phyloP scores from a whole-genome alignment of 1,284 basidiomycete species.

The Puccinia polysora region DNA sequence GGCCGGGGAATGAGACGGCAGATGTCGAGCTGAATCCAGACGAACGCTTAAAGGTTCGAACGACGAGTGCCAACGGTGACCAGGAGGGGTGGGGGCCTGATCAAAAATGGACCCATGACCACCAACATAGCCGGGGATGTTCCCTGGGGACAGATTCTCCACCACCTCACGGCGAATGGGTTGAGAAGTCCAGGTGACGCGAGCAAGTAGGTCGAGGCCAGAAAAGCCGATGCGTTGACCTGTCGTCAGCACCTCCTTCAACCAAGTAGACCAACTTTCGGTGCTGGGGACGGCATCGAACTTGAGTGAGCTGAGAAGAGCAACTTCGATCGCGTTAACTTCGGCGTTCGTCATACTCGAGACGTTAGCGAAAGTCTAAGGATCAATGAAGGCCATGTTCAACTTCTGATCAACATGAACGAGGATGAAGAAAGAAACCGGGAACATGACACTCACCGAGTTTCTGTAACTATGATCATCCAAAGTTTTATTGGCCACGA shows the following conservation, averaged over 20 bases:
- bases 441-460: slow-evolving; percentile 9
- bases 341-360: slow-evolving; percentile 42
- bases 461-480: slow-evolving; percentile 41
- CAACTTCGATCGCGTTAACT: slow-evolving; percentile 30
- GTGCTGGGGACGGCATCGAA: slow-evolving; percentile 15
- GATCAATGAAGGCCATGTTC: background rate
- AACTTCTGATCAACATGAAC: too few relatives aligned
- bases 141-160: background rate
- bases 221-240: slow-evolving; percentile 30
- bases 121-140: background rate
- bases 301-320: slow-evolving; percentile 16
- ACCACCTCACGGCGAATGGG: background rate
- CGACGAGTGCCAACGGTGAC: background rate
- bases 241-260: slow-evolving; percentile 1
- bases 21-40: too few relatives aligned
- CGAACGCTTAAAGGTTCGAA: background rate
- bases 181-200: background rate
- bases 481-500: slow-evolving; percentile 35
- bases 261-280: slow-evolving; percentile 17
- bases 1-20: too few relatives aligned
- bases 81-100: background rate
- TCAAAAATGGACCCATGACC: slow-evolving; percentile 14
- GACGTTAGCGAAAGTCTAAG: slow-evolving; percentile 36
- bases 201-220: too few relatives aligned
- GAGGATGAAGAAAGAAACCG: background rate